Evolutionary conservation across 1,284 basidiomycete genomes (phyloP).

Genomic region (Cryptococcus wingfieldii): DNA sequence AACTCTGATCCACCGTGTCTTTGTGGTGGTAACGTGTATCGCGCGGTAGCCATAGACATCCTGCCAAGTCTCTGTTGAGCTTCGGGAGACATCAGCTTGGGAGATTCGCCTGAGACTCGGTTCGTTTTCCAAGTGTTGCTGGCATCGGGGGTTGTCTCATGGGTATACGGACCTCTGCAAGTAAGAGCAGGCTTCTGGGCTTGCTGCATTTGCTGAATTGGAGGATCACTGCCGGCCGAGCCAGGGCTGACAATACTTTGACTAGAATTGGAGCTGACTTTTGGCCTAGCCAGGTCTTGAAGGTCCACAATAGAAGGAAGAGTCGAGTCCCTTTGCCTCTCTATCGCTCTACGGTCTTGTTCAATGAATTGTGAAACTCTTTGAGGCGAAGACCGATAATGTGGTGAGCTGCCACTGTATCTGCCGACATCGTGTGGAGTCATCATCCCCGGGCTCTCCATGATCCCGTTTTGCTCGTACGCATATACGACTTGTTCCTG

Average conservation of each 20-base stretch:
- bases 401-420: too few relatives aligned
- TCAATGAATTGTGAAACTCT: too few relatives aligned
- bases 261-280: background rate
- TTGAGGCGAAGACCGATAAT: too few relatives aligned
- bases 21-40: constrained; percentile 25
- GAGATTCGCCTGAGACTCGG: background rate
- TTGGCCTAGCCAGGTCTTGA: constrained; percentile 3
- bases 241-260: background rate
- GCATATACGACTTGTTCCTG: constrained; percentile 5
- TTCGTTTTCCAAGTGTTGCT: background rate
- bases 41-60: constrained; percentile 34
- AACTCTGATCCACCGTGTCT: background rate
- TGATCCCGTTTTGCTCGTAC: constrained; percentile 3
- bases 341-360: too few relatives aligned
- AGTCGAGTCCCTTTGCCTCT: constrained; percentile 5
- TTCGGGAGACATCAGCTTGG: constrained; percentile 18
- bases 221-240: background rate
- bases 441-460: constrained; percentile 10
- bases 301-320: constrained; percentile 22
- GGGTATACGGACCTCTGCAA: background rate
- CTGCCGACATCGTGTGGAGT: background rate
- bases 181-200: too few relatives aligned
- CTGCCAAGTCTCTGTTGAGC: constrained; percentile 28
- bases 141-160: constrained; percentile 1
- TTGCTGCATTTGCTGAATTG: too few relatives aligned